These are phyloP conservation scores for Aciculoconidium aculeatum DNA, from an alignment of 805 yeast genomes.

Conservation along the genomic window DNA sequence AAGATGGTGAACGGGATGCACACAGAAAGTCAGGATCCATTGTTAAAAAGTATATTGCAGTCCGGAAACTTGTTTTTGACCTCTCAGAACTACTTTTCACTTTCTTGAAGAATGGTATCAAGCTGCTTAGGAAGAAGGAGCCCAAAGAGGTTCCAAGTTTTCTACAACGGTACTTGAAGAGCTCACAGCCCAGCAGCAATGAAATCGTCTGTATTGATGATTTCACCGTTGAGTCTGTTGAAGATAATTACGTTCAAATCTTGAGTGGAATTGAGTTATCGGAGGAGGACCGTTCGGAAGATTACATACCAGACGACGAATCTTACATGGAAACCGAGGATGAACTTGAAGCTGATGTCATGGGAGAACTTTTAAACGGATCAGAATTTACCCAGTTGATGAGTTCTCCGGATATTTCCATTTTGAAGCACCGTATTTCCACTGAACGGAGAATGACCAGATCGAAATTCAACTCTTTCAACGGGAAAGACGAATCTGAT, in stretches of 20 bases:
- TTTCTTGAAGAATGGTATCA: not conserved
- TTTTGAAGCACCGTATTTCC: slow-evolving; percentile 24
- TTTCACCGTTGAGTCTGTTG: too few relatives aligned
- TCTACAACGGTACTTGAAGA: too few relatives aligned
- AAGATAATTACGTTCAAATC: too few relatives aligned
- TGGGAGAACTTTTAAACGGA: slow-evolving; percentile 19
- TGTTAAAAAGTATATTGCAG: not conserved
- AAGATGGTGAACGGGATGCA: slow-evolving; percentile 1
- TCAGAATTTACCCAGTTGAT: slow-evolving; percentile 23
- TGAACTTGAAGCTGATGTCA: not conserved
- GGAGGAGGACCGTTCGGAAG: slow-evolving; percentile 33
- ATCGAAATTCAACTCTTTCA: slow-evolving; percentile 17
- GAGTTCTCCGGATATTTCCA: slow-evolving; percentile 10
- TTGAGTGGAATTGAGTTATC: too few relatives aligned
- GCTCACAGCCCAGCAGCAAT: too few relatives aligned
- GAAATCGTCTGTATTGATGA: too few relatives aligned
- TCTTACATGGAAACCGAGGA: too few relatives aligned
- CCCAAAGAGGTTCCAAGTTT: too few relatives aligned
- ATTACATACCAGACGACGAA: too few relatives aligned
- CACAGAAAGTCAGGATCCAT: slow-evolving; percentile 1
- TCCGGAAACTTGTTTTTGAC: not conserved
- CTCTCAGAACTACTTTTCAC: slow-evolving; percentile 2
- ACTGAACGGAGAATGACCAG: slow-evolving; percentile 26
- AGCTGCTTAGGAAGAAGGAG: slow-evolving; percentile 8
- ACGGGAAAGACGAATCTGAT: slow-evolving; percentile 5